Evolutionary conservation across 768 basidiomycete species (phyloP).

Genomic region (Tylopilus felleus): DNA sequence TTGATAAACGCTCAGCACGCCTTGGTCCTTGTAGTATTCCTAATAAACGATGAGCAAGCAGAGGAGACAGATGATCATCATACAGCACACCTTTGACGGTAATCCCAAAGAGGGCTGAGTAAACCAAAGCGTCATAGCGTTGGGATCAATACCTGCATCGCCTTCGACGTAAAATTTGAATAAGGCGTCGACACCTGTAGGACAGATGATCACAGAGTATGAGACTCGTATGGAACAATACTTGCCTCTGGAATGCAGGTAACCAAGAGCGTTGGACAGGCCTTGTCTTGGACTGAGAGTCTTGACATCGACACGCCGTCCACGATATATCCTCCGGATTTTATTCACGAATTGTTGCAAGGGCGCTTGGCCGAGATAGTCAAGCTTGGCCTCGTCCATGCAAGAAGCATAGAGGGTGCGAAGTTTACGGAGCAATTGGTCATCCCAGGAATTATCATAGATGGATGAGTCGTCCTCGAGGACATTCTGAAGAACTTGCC

Average conservation of each 20-base stretch:
- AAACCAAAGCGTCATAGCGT: constrained; percentile 82
- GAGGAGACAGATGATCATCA: background rate
- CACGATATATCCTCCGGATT: constrained; percentile 57
- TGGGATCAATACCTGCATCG: constrained; percentile 82
- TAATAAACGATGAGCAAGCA: constrained; percentile 26
- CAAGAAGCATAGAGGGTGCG: constrained; percentile 78
- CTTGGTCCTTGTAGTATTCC: constrained; percentile 88
- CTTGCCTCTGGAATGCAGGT: constrained; percentile 81
- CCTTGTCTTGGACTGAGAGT: constrained; percentile 42
- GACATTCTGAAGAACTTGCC: constrained; percentile 70
- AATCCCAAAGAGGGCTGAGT: constrained; percentile 78
- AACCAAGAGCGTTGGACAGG: constrained; percentile 80
- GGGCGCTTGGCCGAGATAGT: constrained; percentile 69
- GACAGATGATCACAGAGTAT: background rate
- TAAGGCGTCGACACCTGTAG: constrained; percentile 67
- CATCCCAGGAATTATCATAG: constrained; percentile 45
- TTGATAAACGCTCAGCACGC: constrained; percentile 66
- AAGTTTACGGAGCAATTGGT: constrained; percentile 59
- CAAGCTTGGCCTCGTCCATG: constrained; percentile 71
- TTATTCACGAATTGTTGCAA: constrained; percentile 63
- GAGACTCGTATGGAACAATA: background rate
- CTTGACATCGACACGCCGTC: constrained; percentile 42
- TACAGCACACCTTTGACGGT: constrained; percentile 68
- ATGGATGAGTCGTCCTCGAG: constrained; percentile 47
- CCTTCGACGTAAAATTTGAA: constrained; percentile 87